These are phyloP conservation scores for Saccharomyces paradoxus DNA, from an alignment of 805 yeast genomes.

Conservation along the genomic window DNA sequence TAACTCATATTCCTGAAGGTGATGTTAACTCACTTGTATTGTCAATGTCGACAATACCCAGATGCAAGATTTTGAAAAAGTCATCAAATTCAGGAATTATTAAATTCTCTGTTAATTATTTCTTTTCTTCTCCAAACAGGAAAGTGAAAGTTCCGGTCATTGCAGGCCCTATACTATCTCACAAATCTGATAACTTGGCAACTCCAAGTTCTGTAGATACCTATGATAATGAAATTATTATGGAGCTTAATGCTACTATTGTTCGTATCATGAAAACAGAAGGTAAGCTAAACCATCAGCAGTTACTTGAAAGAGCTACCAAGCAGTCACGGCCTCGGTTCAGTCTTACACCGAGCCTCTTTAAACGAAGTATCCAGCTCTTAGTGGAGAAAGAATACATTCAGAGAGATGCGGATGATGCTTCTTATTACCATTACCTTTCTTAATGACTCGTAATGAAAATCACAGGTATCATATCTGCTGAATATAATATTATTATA, in stretches of 20 bases:
- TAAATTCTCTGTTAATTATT: constrained; percentile 55
- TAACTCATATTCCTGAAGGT: constrained; percentile 61
- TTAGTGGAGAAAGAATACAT: constrained; percentile 76
- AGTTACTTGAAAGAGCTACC: constrained; percentile 57
- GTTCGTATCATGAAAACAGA: constrained; percentile 82
- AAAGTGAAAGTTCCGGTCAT: constrained; percentile 70
- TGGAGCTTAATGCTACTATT: constrained; percentile 74
- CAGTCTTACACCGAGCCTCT: constrained; percentile 56
- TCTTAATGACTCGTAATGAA: not conserved
- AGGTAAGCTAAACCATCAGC: constrained; percentile 51
- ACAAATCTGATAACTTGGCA: constrained; percentile 1
- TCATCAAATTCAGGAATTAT: constrained; percentile 62
- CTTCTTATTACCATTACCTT: constrained; percentile 38
- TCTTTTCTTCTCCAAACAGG: constrained; percentile 58
- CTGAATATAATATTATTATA: not conserved
- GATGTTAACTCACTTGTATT: constrained; percentile 74
- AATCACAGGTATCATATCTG: not conserved
- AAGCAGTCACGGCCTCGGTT: constrained; percentile 55
- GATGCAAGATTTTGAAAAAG: constrained; percentile 66
- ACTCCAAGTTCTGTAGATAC: not conserved
- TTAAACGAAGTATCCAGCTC: constrained; percentile 66
- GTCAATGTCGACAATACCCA: constrained; percentile 78
- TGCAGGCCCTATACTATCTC: constrained; percentile 5
- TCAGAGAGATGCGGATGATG: constrained; percentile 56
- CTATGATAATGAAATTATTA: constrained; percentile 50